Evolutionary conservation across 768 basidiomycete genomes (phyloP).

Genomic region (Rhizopogon vesiculosus): DNA sequence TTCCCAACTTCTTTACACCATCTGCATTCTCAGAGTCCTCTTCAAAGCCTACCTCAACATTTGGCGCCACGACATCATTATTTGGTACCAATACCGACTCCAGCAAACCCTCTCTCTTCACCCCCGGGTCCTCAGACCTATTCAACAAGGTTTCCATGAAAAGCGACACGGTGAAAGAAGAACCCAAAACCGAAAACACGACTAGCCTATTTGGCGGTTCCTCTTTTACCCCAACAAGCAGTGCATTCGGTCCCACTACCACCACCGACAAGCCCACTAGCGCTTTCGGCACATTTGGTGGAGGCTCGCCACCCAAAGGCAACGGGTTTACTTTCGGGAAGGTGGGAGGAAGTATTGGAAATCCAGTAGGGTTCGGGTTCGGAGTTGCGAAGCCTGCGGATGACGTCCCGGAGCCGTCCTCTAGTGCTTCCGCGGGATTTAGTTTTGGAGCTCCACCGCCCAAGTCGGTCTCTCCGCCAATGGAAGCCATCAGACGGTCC

Average conservation of each 20-base stretch:
- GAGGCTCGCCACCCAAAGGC: conserved; percentile 20
- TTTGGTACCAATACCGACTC: conserved; percentile 20
- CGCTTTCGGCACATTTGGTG: conserved; percentile 20
- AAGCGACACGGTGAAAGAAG: conserved; percentile 11
- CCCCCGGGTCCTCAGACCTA: conserved; percentile 2
- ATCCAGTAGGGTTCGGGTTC: conserved; percentile 60
- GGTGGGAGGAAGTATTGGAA: conserved; percentile 48
- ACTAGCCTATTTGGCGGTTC: conserved; percentile 15
- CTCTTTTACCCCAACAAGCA: conserved; percentile 7
- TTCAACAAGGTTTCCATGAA: conserved; percentile 2
- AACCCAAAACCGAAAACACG: background rate
- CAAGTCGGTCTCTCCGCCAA: conserved; percentile 19
- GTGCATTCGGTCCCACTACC: conserved; percentile 14
- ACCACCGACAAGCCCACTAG: conserved; percentile 19
- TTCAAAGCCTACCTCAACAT: conserved; percentile 19
- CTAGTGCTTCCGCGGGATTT: conserved; percentile 13
- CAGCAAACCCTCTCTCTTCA: conserved; percentile 9
- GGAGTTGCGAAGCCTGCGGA: conserved; percentile 18
- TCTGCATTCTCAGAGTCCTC: conserved; percentile 14
- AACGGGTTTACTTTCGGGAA: conserved; percentile 25
- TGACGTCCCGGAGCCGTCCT: conserved; percentile 9
- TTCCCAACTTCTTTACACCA: conserved; percentile 19
- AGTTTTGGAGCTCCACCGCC: conserved; percentile 16
- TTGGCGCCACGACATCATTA: conserved; percentile 14
- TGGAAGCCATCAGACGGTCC: conserved; percentile 17